Conservation (phyloP, 2,329 filamentous ascomycete species). For the Talaromyces sp. region DNA sequence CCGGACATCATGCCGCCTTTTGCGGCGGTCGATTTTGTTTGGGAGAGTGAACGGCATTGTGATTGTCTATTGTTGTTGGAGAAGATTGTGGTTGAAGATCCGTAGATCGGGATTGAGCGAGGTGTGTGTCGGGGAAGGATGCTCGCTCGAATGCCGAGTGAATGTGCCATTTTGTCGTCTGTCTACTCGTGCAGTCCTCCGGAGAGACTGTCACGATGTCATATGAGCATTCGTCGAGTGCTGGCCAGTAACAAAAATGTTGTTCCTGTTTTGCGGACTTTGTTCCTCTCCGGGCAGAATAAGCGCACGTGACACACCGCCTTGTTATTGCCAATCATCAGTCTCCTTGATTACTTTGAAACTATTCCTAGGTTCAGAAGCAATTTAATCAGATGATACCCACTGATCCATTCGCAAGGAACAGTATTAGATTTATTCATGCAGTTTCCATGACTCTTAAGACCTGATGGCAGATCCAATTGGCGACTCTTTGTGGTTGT, state of each 20-base stretch:
- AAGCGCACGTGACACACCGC: constrained; percentile 1
- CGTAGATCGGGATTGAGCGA: constrained; percentile 7
- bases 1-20: constrained; percentile 23
- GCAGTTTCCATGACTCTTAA: too few relatives aligned
- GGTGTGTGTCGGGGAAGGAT: not conserved
- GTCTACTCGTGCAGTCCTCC: not conserved
- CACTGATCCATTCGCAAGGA: too few relatives aligned
- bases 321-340: not conserved
- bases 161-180: constrained; percentile 6
- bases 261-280: constrained; percentile 11
- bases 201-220: constrained; percentile 6
- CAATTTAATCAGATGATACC: not conserved
- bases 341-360: not conserved
- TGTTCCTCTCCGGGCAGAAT: constrained; percentile 9
- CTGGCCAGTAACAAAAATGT: not conserved
- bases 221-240: not conserved
- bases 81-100: constrained; percentile 5
- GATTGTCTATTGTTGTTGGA: not conserved
- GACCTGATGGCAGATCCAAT: not conserved
- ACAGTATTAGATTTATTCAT: too few relatives aligned
- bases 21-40: constrained; percentile 27
- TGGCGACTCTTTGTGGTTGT: not conserved
- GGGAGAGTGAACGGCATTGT: constrained; percentile 34
- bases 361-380: not conserved
- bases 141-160: not conserved